These are phyloP conservation scores for Neurospora sp. DNA, from an alignment of 495 filamentous ascomycete species.

Conservation along the genomic window DNA sequence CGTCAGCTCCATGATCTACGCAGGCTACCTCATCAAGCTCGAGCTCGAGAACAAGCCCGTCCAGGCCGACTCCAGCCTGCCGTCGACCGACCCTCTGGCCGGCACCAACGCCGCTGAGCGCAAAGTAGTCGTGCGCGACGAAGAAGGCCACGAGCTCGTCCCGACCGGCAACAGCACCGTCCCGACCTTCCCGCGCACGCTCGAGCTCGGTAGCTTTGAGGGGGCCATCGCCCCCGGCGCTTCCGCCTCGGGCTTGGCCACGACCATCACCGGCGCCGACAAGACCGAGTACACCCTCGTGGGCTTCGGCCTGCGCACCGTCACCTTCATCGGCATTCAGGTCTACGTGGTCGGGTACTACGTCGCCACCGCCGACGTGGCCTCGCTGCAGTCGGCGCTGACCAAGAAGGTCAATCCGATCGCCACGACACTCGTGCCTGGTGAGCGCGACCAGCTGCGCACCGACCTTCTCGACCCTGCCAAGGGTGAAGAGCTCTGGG, in stretches of 20 bases:
- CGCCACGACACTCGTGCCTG: slow-evolving; percentile 73
- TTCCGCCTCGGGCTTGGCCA: slow-evolving; percentile 6
- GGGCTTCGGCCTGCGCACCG: slow-evolving; percentile 77
- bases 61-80: slow-evolving; percentile 36
- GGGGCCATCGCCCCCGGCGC: slow-evolving; percentile 10
- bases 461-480: slow-evolving; percentile 57
- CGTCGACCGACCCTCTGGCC: slow-evolving; percentile 33
- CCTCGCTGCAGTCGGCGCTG: slow-evolving; percentile 34
- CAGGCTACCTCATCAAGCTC: slow-evolving; percentile 29
- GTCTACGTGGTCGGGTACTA: slow-evolving; percentile 95
- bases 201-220: slow-evolving; percentile 44
- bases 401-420: slow-evolving; percentile 45
- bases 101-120: slow-evolving; percentile 33
- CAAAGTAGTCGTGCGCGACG: slow-evolving; percentile 44
- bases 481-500: slow-evolving; percentile 60
- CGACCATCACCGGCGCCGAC: slow-evolving; percentile 10
- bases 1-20: slow-evolving; percentile 38
- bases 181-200: slow-evolving; percentile 66
- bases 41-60: slow-evolving; percentile 20
- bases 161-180: slow-evolving; percentile 75
- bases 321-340: slow-evolving; percentile 81
- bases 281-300: slow-evolving; percentile 69
- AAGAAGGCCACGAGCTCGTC: slow-evolving; percentile 56
- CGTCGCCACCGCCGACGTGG: slow-evolving; percentile 68
- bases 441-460: slow-evolving; percentile 63